Base-by-base conservation (phyloP, 2,329 filamentous ascomycete genomes). In the Ophiostoma angusticollis region DNA sequence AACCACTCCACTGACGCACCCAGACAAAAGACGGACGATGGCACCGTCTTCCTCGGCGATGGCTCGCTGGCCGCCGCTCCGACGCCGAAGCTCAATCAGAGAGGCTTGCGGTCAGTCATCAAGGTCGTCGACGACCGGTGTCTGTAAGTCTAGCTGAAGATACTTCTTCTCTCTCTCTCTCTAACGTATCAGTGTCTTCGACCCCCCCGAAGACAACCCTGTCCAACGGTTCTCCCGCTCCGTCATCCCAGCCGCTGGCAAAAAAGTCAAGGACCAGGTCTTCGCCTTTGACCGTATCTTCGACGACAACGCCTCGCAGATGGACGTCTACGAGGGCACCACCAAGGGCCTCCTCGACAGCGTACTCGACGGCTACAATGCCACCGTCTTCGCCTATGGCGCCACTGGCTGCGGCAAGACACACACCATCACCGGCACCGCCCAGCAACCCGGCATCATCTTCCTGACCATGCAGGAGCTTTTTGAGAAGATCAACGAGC, bases 381-480 rank as follows among this genome's bases (percentile, higher is more conserved):
- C 91, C 34, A 98, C 91, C 0, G 91, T 98, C 5, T 98, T 98
- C 57, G 91, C 91, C 35, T 98, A 98, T 59, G 91, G 91, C 50
- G 91, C 91, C 28, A 98, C 91, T 1, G 91, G 91, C 28, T 98
- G 91, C 59, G 91, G 91, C 59, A 98, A 98, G 65, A 98, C 91
- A 18, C 91, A 98, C 59, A 98, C 91, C 9, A 98, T 98, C 53
- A 85, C 80, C 3, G 91, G 91, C 49, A 95, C 89, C 0, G 64
- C 85, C 2, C 83, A 93, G 56, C 82, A 93, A 54, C 91, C 91
- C 0, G 91, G 91, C 41, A 96, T 98, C 53, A 98, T 98, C 57
- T 98, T 96, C 62, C 65, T 98, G 52, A 96, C 91, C 1, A 98
- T 98, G 87, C 89, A 96, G 60, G 91, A 98, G 60, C 68, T 98